Evolutionary conservation across 169 alveolate species (phyloP).

Genomic region (Plasmodium yoelii): DNA sequence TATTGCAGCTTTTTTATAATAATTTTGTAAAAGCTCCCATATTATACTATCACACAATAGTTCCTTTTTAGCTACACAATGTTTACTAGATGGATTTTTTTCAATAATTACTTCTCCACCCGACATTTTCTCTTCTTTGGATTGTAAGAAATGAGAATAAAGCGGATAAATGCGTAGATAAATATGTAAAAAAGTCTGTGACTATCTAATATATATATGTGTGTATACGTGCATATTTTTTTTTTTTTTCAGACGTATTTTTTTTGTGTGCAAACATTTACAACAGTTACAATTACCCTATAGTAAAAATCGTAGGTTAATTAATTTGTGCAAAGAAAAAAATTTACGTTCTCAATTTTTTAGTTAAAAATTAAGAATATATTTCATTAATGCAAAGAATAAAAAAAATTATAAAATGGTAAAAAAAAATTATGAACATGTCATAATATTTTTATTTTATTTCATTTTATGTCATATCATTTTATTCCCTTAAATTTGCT

Average conservation of each 20-base stretch:
- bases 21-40: conserved; percentile 86
- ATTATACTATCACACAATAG: conserved; percentile 84
- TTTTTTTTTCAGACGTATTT: background rate
- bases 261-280: no score
- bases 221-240: background rate
- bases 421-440: no score
- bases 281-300: no score
- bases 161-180: background rate
- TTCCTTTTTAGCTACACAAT: conserved; percentile 80
- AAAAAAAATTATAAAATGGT: no score
- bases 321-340: no score
- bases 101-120: conserved; percentile 89
- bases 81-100: conserved; percentile 84
- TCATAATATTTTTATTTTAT: no score
- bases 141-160: background rate
- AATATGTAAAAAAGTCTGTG: background rate
- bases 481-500: no score
- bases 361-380: no score
- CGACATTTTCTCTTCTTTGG: conserved; percentile 15
- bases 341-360: no score
- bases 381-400: no score
- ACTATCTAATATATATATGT: background rate
- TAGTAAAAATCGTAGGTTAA: no score
- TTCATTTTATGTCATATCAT: no score
- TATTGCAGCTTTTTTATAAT: conserved; percentile 85